Conservation (phyloP, 352 stramenopile species). For the Phytophthora sojae region DNA sequence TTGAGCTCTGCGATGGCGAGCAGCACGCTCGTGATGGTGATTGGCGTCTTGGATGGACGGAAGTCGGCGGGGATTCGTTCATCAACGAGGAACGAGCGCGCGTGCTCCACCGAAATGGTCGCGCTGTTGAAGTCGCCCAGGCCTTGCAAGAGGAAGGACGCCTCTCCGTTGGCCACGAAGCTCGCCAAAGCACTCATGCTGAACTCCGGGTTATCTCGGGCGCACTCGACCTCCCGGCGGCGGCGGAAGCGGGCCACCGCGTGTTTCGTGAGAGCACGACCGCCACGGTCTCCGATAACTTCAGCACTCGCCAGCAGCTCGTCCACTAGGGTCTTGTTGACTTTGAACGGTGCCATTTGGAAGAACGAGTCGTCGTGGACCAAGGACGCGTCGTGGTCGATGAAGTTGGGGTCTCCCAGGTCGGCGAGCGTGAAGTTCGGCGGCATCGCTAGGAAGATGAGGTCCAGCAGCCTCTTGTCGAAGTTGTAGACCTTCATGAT, state of each 20-base stretch:
- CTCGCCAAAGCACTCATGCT: conserved; percentile 53
- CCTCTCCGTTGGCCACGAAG: conserved; percentile 55
- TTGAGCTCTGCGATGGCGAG: conserved; percentile 56
- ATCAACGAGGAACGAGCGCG: conserved; percentile 54
- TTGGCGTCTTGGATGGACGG: conserved; percentile 38
- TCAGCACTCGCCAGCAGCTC: conserved; percentile 49
- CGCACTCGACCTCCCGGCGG: conserved; percentile 49
- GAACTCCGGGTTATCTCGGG: conserved; percentile 47
- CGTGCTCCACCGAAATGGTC: conserved; percentile 54
- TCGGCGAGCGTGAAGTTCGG: conserved; percentile 49
- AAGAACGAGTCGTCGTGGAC: conserved; percentile 68
- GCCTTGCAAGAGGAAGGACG: conserved; percentile 50
- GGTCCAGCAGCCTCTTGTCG: conserved; percentile 33
- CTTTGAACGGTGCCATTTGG: conserved; percentile 42
- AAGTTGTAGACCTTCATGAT: conserved; percentile 64
- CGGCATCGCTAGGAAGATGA: conserved; percentile 28
- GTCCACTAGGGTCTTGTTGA: conserved; percentile 57
- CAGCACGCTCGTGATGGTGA: conserved; percentile 49
- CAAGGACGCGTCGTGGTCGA: conserved; percentile 76
- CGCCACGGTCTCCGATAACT: conserved; percentile 5
- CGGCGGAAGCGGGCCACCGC: conserved; percentile 50
- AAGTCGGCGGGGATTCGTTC: conserved; percentile 60
- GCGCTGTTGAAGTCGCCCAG: conserved; percentile 53
- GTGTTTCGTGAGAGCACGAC: conserved; percentile 47
- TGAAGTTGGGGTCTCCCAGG: conserved; percentile 62